Evolutionary conservation across 306 rosid genomes (phyloP), one percentile per base, ranked within the genome.

Genomic region (Inga laurina): DNA sequence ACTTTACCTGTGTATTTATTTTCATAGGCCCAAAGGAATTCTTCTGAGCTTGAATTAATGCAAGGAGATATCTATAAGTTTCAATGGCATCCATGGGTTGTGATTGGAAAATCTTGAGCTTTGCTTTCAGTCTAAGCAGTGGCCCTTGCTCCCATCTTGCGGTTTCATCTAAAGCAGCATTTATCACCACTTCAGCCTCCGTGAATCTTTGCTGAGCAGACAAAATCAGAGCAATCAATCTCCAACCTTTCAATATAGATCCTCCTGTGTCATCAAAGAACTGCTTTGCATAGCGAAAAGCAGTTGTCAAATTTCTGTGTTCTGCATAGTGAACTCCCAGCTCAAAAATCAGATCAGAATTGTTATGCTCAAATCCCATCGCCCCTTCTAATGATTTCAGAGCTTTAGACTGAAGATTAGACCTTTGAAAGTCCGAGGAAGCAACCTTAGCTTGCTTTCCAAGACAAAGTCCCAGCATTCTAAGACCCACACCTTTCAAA

Each of bases 131-230:
- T 90, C 91, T 89, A 61, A 96, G 98, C 41, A 96, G 89, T 61
- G 99, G 90, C 76, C 94, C 98, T 82, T 94, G 99, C 87, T 94
- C 97, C 99, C 98, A 96, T 88, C 87, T 94, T 48, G 90, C 72
- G 65, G 97, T 97, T 89, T 94, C 95, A 79, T 97, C 98, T 86
- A 97, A 88, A 87, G 98, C 98, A 78, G 97, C 97, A 87, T 97
- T 97, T 10, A 89, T 91, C 79, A 97, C 97, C 85, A 88, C 97
- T 82, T 94, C 97, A 77, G 97, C 98, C 90, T 94, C 98, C 14
- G 88, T 61, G 87, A 83, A 90, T 72, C 91, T 86, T 80, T 92
- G 90, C 72, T 94, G 98, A 61, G 98, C 98, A 61, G 98, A 97
- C 86, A 97, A 89, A 84, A 97, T 82, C 64, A 97, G 93, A 74